Evolutionary conservation across 1,284 basidiomycete species (phyloP), one percentile per base, ranked within the genome.

Genomic region (Trametes versicolor): DNA sequence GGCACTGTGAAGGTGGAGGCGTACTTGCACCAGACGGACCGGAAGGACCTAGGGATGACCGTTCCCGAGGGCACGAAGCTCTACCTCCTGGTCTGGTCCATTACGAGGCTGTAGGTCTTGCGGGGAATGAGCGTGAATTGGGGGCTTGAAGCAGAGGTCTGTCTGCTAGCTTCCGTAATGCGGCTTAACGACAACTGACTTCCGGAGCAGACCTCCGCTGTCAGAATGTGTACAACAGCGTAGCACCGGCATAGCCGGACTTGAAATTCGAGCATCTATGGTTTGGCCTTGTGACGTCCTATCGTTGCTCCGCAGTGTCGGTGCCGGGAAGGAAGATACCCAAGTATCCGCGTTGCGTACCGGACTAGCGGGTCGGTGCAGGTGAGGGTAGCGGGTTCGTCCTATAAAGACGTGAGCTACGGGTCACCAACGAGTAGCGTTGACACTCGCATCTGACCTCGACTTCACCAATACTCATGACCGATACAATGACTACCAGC

Each of bases 1-100:
- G 80, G 78, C 13, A 74, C 74, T 0, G 78, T 83, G 13, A 68
- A 73, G 64, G 79, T 81, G 6, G 73, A 79, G 32, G 76, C 76
- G 32, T 36, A 49, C 39, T 39, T 72, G 48, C 48, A 34, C 17
- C 59, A 68, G 54, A 39, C 54, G 43, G 19, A 55, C 17, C 58
- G 59, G 41, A 25, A 48, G 23, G 63, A 23, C 23, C 60, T 66
- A 9, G 53, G 52, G 27, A 2, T 13, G 23, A 19, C 17, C 48
- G 29, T 29, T 43, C 32, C 32, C 41, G 17, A 13, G 36, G 37
- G 34, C 8, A 59, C 57, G 4, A 59, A 52, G 54, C 69, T 65
- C 67, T 66, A 63, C 32, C 60, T 67, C 15, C 23, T 70, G 54
- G 51, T 57, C 0, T 70, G 68, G 68, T 67, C 56, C 8, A 55